A percentile compares a stretch with the other conserved stretches of the same genome.
phyloP scores from a whole-genome alignment of 2,329 filamentous ascomycete species.

The Botrytis aclada region DNA sequence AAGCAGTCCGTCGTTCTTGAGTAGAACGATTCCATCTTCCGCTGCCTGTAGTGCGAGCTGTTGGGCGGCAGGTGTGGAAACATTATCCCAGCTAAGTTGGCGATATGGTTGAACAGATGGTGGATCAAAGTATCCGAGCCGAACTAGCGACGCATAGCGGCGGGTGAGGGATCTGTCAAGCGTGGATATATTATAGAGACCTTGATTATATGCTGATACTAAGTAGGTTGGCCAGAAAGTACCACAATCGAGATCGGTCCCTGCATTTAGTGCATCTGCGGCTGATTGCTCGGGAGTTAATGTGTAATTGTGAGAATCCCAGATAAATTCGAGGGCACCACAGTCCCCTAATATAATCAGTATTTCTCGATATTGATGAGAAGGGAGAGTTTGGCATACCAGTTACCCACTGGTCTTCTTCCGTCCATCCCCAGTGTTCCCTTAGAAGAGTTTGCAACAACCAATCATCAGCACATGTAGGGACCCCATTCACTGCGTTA shows the following conservation, averaged over 20 bases:
- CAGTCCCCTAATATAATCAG: conserved; percentile 36
- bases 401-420: conserved; percentile 56
- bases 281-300: conserved; percentile 22
- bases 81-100: conserved; percentile 48
- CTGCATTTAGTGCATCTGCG: conserved; percentile 26
- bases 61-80: conserved; percentile 25
- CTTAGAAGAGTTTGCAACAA: conserved; percentile 61
- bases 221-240: conserved; percentile 24
- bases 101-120: conserved; percentile 47
- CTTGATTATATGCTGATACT: conserved; percentile 33
- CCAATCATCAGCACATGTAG: conserved; percentile 61
- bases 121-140: conserved; percentile 56
- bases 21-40: conserved; percentile 29
- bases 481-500: conserved; percentile 63
- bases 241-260: conserved; percentile 31
- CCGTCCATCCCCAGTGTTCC: conserved; percentile 62
- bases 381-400: neutral
- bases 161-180: conserved; percentile 50
- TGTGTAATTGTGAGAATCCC: conserved; percentile 41
- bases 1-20: conserved; percentile 32
- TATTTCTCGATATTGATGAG: rapidly evolving
- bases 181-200: conserved; percentile 44
- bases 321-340: conserved; percentile 57
- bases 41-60: conserved; percentile 29
- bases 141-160: conserved; percentile 53